Evolutionary conservation across 2,329 filamentous ascomycete genomes (phyloP), one percentile per base, ranked within the genome.

Genomic region (Ceratocystis alfenasii): DNA sequence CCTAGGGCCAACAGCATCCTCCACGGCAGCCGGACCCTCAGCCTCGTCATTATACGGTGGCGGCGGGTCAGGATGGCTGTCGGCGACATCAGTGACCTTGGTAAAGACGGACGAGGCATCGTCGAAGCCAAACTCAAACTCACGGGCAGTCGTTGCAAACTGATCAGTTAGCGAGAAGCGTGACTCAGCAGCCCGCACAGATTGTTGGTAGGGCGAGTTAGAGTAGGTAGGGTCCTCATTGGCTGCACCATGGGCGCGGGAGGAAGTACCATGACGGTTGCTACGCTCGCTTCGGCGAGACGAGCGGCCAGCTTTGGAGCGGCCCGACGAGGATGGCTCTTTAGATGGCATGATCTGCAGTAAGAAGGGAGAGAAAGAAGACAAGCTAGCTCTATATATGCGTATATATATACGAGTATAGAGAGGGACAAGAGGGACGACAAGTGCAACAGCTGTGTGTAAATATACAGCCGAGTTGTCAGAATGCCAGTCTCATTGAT

Each of bases 61-160:
- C 6, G 28, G 55, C 15, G 3, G 55, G n/a, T 59, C 55, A 70
- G 41, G 70, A 69, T 12, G 22, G 41, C 3, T 44, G 10, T 57
- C 66, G 25, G 45, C 66, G 33, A 50, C 62, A 60, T 67, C 66
- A 5, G 69, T 72, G 61, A 66, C 66, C 44, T 72, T 72, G 30
- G 78, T 76, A 65, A 76, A 72, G 55, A 79, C 71, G 20, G 78
- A 79, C 50, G 77, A 78, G 22, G 73, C 75, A 68, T 80, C 79
- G 69, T 80, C 79, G 65, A 78, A 78, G 69, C 74, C 78, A 63
- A 80, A 78, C 61, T 79, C 78, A 62, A 76, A 77, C 67, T 80
- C 78, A 61, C 74, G 74, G 41, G 77, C 73, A 5, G 79, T 80
- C 45, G 77, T 72, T 22, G 79, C 78, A 66, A 80, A 81, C 65